Base-by-base conservation (phyloP, 495 filamentous ascomycete genomes). In the Neurospora sp. region DNA sequence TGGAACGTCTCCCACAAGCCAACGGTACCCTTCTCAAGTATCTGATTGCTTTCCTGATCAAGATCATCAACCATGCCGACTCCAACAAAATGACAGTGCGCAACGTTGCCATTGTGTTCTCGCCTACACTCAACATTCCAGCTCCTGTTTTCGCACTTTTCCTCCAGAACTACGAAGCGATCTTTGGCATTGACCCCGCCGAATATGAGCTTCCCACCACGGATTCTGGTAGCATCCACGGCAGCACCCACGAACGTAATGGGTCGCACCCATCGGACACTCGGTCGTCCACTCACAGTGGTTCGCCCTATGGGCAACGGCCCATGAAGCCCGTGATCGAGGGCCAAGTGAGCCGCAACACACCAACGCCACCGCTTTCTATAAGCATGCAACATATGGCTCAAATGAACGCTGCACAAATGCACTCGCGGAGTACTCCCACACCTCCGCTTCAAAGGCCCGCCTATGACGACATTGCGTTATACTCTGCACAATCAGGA, bases 61-160 rank as follows among this genome's bases (percentile, higher is more conserved):
- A 90, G 76, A 93, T 98, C 76, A 92, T 97, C 75, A 92, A 94
- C 78, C 92, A 98, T 75, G 87, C 93, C 3, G 91, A 94, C 75
- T 85, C 92, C 76, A 99, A 99, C 84, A 98, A 98, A 85, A 99
- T 99, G 96, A 97, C 91, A 6, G 93, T 98, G 71, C 89, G 96
- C 46, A 99, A 99, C 81, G 94, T 99, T 70, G 94, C 96, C 76
- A 99, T 99, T 75, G 94, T 98, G 72, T 99, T 98, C 82, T 96
- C 96, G n/a, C 96, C 96, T 2, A 98, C 96, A 1, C 87, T 98
- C 40, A 98, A 98, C 82, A 98, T 99, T 48, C 94, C 96, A 0
- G 93, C 94, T 1, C 94, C 96, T 18, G 92, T 99, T 8, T 97
- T 99, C 77, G 94, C 94, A 3, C 86, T 94, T 82, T 96, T 99